A percentile compares a stretch with the other conserved stretches of the same genome.
Evolutionary conservation across 176 grass and related monocot species (phyloP).

Genomic region (Oropetium thomaeum): DNA sequence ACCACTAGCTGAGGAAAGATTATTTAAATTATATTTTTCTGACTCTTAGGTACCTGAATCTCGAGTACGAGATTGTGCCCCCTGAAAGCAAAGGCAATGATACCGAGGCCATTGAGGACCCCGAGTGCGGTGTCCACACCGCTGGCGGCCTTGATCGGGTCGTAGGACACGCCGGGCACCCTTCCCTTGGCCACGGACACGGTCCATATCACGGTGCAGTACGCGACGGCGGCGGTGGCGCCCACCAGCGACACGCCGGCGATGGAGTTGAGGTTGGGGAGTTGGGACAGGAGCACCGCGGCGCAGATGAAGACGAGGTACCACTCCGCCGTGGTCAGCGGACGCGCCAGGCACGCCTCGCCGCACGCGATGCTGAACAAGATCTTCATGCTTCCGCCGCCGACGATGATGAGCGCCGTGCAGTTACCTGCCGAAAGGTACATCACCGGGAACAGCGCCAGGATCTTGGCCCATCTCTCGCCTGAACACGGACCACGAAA

Average conservation of each 20-base stretch:
- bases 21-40: background rate
- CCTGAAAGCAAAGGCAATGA: constrained; percentile 93
- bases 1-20: background rate
- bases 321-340: constrained; percentile 81
- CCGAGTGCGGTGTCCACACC: constrained; percentile 41
- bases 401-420: constrained; percentile 78
- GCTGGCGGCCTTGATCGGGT: constrained; percentile 38
- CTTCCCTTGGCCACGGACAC: constrained; percentile 77
- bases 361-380: constrained; percentile 71
- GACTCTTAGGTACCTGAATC: constrained; percentile 61
- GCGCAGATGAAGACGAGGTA: constrained; percentile 88
- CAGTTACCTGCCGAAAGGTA: constrained; percentile 94
- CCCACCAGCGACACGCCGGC: constrained; percentile 76
- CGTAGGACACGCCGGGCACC: constrained; percentile 54
- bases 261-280: constrained; percentile 98
- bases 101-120: constrained; percentile 75
- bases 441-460: constrained; percentile 59
- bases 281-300: constrained; percentile 67
- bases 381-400: constrained; percentile 78
- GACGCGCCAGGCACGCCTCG: constrained; percentile 37
- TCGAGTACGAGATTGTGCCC: constrained; percentile 93
- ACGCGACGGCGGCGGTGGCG: constrained; percentile 58
- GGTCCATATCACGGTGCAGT: constrained; percentile 92
- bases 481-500: constrained; percentile 41
- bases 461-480: constrained; percentile 56